phyloP scores from a whole-genome alignment of 2,329 filamentous ascomycete genomes.

The Verticillium isaacii region DNA sequence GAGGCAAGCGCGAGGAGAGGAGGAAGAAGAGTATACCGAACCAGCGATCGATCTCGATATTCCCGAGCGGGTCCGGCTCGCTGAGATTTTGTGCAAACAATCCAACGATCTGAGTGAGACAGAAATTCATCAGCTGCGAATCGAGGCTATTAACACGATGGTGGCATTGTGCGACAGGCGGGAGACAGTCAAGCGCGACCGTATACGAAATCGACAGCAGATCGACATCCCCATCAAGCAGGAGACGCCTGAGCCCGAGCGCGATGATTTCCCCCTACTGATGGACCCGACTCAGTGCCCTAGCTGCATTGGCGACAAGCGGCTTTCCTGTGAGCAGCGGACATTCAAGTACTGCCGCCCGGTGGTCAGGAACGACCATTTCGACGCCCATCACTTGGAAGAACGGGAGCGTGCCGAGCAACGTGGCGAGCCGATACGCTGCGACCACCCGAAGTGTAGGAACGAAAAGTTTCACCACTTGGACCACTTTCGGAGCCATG shows the following conservation, averaged over 20 bases:
- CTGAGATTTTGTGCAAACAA: constrained; percentile 14
- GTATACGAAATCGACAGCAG: background rate
- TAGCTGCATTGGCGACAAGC: constrained; percentile 13
- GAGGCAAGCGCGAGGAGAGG: constrained; percentile 13
- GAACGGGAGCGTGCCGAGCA: constrained; percentile 1
- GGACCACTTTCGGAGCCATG: constrained; percentile 1
- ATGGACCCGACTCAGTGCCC: constrained; percentile 14
- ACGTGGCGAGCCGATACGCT: background rate
- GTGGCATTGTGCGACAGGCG: constrained; percentile 15
- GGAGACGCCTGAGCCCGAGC: constrained; percentile 5
- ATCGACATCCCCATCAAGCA: background rate
- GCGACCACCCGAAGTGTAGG: constrained; percentile 1
- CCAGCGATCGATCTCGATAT: constrained; percentile 15
- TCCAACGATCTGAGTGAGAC: constrained; percentile 9
- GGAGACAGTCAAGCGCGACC: constrained; percentile 13
- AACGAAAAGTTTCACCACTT: background rate
- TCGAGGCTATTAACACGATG: constrained; percentile 14
- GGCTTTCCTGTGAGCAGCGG: constrained; percentile 9
- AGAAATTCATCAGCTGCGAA: constrained; percentile 8
- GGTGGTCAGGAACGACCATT: constrained; percentile 16
- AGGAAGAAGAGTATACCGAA: constrained; percentile 16
- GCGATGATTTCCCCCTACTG: constrained; percentile 12
- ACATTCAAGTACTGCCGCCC: constrained; percentile 12
- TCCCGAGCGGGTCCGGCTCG: constrained; percentile 12
- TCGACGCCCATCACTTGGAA: constrained; percentile 15